A percentile compares a stretch with the other conserved stretches of the same genome.
Conservation (phyloP, 768 basidiomycete genomes). For the Udeniomyces megalosporus region DNA sequence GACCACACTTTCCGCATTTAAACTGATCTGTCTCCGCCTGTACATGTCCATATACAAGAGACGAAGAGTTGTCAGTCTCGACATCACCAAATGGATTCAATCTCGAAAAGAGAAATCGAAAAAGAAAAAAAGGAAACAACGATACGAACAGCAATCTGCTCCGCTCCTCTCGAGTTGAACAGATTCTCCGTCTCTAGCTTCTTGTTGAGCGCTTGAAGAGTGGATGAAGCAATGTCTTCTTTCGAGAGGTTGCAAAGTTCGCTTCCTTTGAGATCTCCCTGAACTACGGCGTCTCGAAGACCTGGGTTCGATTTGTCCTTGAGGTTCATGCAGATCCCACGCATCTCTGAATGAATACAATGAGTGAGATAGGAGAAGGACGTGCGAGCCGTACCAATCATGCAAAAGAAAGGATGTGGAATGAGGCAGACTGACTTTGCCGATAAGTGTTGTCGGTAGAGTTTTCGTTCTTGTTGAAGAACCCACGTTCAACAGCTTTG, state of each 20-base stretch:
- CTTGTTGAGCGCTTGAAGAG: slow-evolving; percentile 65
- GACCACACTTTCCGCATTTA: slow-evolving; percentile 89
- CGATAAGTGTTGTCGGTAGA: slow-evolving; percentile 12
- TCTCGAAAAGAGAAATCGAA: neutral
- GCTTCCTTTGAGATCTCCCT: slow-evolving; percentile 55
- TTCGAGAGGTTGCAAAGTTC: slow-evolving; percentile 66
- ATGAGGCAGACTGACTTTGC: neutral
- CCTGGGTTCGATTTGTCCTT: slow-evolving; percentile 89
- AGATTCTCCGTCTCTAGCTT: slow-evolving; percentile 73
- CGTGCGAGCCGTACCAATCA: neutral
- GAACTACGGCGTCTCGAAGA: slow-evolving; percentile 66
- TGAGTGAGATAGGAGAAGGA: neutral
- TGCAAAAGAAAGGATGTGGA: neutral
- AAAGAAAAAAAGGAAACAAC: neutral
- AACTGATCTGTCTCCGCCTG: slow-evolving; percentile 95
- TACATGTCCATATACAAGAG: too few species aligned
- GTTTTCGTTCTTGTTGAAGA: neutral
- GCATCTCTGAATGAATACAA: slow-evolving; percentile 53
- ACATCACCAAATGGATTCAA: neutral
- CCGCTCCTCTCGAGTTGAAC: slow-evolving; percentile 78
- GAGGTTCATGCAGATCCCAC: slow-evolving; percentile 77
- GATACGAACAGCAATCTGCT: slow-evolving; percentile 35
- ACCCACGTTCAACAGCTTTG: slow-evolving; percentile 10
- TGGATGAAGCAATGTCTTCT: slow-evolving; percentile 92
- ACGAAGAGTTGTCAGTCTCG: neutral